Conservation (phyloP, 169 alveolate species). For the Sarcocystis neurona region DNA sequence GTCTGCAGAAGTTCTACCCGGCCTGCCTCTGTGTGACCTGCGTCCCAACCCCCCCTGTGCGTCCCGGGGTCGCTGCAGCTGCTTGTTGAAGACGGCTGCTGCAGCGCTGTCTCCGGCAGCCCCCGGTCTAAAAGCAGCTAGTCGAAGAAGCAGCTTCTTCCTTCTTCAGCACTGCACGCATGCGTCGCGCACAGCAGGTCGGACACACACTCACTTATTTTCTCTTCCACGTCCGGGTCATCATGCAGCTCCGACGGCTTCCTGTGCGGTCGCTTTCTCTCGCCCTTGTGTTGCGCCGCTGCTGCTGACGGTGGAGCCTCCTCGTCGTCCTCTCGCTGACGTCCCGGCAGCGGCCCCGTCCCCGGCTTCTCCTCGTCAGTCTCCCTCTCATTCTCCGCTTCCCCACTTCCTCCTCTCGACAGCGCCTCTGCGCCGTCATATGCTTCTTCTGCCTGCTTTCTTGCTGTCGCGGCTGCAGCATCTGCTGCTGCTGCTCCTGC, state of each 20-base stretch:
- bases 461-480: neutral
- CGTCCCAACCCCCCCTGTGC: no score
- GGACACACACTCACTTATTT: neutral
- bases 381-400: neutral
- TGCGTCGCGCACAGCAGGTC: neutral
- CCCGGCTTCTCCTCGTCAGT: neutral
- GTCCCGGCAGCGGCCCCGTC: neutral
- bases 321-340: neutral
- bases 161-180: neutral
- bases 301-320: no score
- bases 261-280: neutral
- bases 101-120: no score
- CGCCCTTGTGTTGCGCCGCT: neutral
- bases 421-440: neutral
- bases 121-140: neutral
- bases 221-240: slow-evolving; percentile 8
- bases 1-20: no score
- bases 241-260: neutral
- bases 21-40: no score
- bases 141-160: neutral
- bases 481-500: neutral
- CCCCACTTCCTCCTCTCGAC: neutral
- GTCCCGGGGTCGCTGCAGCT: no score
- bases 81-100: no score
- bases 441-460: neutral